Evolutionary conservation across 441 rosid species (phyloP).

Genomic region (Dalechampia spathulata): DNA sequence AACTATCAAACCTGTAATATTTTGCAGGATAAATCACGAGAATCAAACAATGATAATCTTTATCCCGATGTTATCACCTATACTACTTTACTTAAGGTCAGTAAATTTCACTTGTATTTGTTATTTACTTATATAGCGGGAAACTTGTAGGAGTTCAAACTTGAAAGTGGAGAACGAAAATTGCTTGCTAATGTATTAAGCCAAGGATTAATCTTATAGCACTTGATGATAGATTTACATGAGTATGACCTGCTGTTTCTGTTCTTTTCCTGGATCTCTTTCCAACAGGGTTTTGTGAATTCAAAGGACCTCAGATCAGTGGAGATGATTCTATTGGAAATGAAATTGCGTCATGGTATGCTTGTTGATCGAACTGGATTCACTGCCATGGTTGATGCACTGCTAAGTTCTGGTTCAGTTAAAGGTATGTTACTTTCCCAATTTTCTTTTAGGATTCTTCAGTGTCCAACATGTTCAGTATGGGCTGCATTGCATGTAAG

Average conservation of each 20-base stretch:
- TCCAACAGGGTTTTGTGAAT: conserved; percentile 48
- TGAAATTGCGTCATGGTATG: conserved; percentile 41
- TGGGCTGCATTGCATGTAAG: background rate
- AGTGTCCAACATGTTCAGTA: background rate
- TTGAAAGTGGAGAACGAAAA: background rate
- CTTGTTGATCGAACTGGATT: conserved; percentile 56
- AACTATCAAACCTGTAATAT: conserved; percentile 8
- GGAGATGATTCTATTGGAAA: conserved; percentile 39
- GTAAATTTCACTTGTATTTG: conserved; percentile 12
- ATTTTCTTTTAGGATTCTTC: conserved; percentile 11
- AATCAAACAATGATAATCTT: conserved; percentile 21
- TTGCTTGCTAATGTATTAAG: background rate
- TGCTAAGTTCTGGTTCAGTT: conserved; percentile 50
- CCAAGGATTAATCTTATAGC: background rate
- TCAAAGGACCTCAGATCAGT: conserved; percentile 44
- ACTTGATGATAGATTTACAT: too few species aligned
- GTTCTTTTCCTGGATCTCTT: conserved; percentile 1
- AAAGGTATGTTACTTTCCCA: conserved; percentile 32
- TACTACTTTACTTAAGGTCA: conserved; percentile 59
- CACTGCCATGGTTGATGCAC: conserved; percentile 59
- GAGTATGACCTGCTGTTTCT: background rate
- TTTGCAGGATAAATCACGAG: conserved; percentile 48
- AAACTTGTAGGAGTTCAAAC: conserved; percentile 2
- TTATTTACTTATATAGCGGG: conserved; percentile 3
- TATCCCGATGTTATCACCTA: conserved; percentile 61